These are phyloP conservation scores for Amniculicola lignicola DNA, from an alignment of 495 filamentous ascomycete species.

Conservation along the genomic window DNA sequence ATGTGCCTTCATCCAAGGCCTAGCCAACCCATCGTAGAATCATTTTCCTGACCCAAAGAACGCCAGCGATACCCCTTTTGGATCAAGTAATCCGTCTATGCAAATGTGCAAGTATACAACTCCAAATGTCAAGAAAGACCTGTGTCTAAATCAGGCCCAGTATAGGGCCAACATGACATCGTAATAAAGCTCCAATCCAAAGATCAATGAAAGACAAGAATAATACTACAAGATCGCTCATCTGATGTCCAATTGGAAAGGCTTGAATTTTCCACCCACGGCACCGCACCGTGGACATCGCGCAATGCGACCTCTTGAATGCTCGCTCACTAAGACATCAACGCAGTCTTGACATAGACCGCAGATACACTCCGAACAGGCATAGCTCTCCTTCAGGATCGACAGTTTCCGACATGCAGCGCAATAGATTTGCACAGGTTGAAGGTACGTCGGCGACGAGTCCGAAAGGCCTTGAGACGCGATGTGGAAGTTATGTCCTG, in stretches of 20 bases:
- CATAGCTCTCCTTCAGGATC: slow-evolving; percentile 74
- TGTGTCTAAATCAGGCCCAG: too few species aligned
- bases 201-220: too few species aligned
- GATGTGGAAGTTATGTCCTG: slow-evolving; percentile 65
- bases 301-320: slow-evolving; percentile 48
- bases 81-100: too few species aligned
- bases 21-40: too few species aligned
- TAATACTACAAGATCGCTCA: slow-evolving; percentile 36
- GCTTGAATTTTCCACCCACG: slow-evolving; percentile 65
- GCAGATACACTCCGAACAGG: slow-evolving; percentile 92
- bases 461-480: slow-evolving; percentile 48
- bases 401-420: slow-evolving; percentile 73
- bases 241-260: slow-evolving; percentile 63
- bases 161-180: too few species aligned
- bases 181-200: too few species aligned
- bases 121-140: too few species aligned
- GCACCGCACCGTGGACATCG: slow-evolving; percentile 66
- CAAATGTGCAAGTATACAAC: too few species aligned
- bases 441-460: slow-evolving; percentile 53
- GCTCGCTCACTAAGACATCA: slow-evolving; percentile 63
- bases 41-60: too few species aligned
- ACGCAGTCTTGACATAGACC: slow-evolving; percentile 85
- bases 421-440: slow-evolving; percentile 81
- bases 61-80: too few species aligned
- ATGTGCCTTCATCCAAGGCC: too few species aligned